Conservation (phyloP, 2,329 filamentous ascomycete genomes). For the Pseudocercospora pini-densiflorae region DNA sequence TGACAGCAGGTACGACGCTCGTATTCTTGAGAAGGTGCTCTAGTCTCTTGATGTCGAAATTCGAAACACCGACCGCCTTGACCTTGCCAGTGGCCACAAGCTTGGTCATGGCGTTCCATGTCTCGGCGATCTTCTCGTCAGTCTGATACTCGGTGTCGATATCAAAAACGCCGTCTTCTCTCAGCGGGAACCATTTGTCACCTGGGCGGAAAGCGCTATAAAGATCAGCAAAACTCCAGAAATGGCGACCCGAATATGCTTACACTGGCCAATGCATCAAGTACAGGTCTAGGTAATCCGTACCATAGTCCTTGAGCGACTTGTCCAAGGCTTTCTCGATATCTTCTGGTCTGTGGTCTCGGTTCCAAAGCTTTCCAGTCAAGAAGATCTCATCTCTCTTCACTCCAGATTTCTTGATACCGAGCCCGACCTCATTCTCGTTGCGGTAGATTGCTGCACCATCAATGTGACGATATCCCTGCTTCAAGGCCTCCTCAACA, state of each 20-base stretch:
- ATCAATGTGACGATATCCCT: slow-evolving; percentile 47
- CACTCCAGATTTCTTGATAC: slow-evolving; percentile 34
- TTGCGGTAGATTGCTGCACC: slow-evolving; percentile 43
- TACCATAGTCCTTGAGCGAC: slow-evolving; percentile 49
- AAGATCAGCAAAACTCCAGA: not conserved
- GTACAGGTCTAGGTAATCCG: slow-evolving; percentile 55
- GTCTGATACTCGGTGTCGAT: slow-evolving; percentile 44
- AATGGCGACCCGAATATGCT: slow-evolving; percentile 42
- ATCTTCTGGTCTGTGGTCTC: slow-evolving; percentile 59
- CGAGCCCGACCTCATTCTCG: slow-evolving; percentile 35
- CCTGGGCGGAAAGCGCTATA: slow-evolving; percentile 25
- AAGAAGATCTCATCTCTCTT: slow-evolving; percentile 39
- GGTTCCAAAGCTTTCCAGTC: slow-evolving; percentile 68
- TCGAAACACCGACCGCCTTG: slow-evolving; percentile 36
- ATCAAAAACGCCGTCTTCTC: slow-evolving; percentile 15
- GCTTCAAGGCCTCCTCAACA: slow-evolving; percentile 40
- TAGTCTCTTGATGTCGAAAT: slow-evolving; percentile 32
- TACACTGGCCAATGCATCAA: slow-evolving; percentile 56
- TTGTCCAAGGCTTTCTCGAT: slow-evolving; percentile 28
- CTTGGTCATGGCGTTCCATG: slow-evolving; percentile 35
- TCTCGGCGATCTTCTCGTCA: slow-evolving; percentile 41
- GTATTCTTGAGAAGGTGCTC: slow-evolving; percentile 30
- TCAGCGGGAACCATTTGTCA: slow-evolving; percentile 49
- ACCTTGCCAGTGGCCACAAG: slow-evolving; percentile 33
- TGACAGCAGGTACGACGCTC: slow-evolving; percentile 30